phyloP scores from a whole-genome alignment of 1,284 basidiomycete genomes.

The Heterobasidion parviporum region DNA sequence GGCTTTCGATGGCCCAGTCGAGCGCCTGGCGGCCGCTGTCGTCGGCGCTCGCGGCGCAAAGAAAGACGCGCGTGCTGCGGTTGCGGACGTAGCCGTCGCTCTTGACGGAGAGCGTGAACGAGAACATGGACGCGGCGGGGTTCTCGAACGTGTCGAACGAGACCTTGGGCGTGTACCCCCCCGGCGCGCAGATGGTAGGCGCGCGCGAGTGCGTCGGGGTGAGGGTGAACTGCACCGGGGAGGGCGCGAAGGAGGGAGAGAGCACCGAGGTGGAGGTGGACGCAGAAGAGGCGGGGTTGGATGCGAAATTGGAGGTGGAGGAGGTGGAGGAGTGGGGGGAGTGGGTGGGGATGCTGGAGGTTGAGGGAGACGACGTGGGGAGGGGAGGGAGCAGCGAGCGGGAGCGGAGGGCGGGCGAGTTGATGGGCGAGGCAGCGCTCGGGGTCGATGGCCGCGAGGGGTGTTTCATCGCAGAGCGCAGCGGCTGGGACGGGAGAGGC shows the following conservation, averaged over 20 bases:
- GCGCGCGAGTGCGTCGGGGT: constrained; percentile 11
- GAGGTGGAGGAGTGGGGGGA: neutral
- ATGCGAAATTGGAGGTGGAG: neutral
- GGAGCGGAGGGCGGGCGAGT: constrained; percentile 9
- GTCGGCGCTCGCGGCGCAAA: constrained; percentile 86
- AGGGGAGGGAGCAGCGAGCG: constrained; percentile 11
- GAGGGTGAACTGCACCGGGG: neutral
- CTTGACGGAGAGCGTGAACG: constrained; percentile 74
- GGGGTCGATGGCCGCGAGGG: constrained; percentile 20
- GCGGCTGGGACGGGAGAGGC: constrained; percentile 17
- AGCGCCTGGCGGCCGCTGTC: constrained; percentile 81
- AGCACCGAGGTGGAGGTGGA: neutral
- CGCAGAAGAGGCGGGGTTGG: constrained; percentile 6
- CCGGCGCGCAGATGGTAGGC: constrained; percentile 20
- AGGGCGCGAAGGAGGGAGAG: constrained; percentile 1
- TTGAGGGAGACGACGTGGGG: neutral
- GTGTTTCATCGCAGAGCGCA: constrained; percentile 47
- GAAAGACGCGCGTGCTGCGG: constrained; percentile 80
- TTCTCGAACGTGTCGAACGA: constrained; percentile 51
- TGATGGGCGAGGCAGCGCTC: constrained; percentile 12
- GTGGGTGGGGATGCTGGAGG: neutral
- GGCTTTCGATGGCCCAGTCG: constrained; percentile 81
- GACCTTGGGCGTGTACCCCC: constrained; percentile 76
- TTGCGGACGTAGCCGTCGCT: constrained; percentile 76
- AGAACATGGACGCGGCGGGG: constrained; percentile 33